phyloP scores from a whole-genome alignment of 331 rosid species.

The Acacia pycnantha region DNA sequence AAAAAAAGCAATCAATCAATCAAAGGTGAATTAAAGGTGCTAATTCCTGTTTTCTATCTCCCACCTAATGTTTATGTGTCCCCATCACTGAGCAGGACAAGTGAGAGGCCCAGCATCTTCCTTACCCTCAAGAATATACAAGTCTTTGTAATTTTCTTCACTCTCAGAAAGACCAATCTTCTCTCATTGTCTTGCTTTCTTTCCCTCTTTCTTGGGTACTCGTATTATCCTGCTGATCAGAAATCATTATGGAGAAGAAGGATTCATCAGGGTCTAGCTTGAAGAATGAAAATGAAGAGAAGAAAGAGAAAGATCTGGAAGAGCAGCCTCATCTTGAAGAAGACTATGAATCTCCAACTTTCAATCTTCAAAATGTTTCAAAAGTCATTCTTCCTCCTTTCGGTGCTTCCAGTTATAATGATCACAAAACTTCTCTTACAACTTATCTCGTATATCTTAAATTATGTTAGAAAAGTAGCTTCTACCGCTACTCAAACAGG shows the following conservation, averaged over 20 bases:
- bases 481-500: too few relatives aligned
- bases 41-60: not conserved
- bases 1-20: not conserved
- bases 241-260: constrained; percentile 21
- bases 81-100: not conserved
- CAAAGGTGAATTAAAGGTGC: not conserved
- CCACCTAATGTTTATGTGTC: not conserved
- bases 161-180: too few relatives aligned
- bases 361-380: too few relatives aligned
- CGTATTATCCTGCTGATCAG: not conserved
- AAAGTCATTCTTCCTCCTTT: too few relatives aligned
- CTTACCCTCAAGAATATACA: not conserved
- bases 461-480: too few relatives aligned
- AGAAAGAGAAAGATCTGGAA: too few relatives aligned
- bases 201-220: not conserved
- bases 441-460: too few relatives aligned
- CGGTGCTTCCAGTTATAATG: too few relatives aligned
- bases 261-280: constrained; percentile 21
- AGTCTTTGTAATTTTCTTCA: not conserved
- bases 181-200: not conserved
- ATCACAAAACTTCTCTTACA: too few relatives aligned
- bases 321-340: too few relatives aligned
- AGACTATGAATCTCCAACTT: too few relatives aligned
- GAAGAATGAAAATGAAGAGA: too few relatives aligned
- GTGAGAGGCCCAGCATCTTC: not conserved